phyloP scores from a whole-genome alignment of 2,329 filamentous ascomycete species.

The Colletotrichum sublineola region DNA sequence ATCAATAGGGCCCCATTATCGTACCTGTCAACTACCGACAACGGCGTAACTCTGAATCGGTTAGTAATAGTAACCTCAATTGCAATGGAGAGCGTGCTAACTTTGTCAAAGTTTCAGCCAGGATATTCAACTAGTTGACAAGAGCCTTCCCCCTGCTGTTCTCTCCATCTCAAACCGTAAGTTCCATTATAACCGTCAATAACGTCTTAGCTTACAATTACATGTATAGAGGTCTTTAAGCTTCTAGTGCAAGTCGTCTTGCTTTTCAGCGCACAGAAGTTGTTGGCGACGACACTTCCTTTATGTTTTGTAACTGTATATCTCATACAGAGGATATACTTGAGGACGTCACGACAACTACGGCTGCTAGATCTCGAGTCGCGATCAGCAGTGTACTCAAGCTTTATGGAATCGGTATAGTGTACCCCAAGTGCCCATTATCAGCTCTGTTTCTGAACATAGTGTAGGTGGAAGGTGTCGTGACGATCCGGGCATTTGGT shows the following conservation, averaged over 20 bases:
- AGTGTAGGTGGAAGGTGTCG: slow-evolving; percentile 55
- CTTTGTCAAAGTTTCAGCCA: slow-evolving; percentile 42
- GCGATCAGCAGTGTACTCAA: slow-evolving; percentile 56
- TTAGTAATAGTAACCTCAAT: background rate
- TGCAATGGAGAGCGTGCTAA: background rate
- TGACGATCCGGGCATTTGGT: slow-evolving; percentile 67
- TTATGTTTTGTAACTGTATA: slow-evolving; percentile 47
- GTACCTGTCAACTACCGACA: slow-evolving; percentile 45
- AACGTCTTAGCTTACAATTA: background rate
- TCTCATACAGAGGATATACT: slow-evolving; percentile 53
- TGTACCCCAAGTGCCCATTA: no score
- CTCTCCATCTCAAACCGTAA: slow-evolving; percentile 24
- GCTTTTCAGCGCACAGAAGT: slow-evolving; percentile 14
- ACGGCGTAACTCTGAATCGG: slow-evolving; percentile 43
- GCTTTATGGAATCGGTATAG: slow-evolving; percentile 57
- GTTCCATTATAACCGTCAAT: background rate
- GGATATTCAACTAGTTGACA: slow-evolving; percentile 46
- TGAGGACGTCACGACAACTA: slow-evolving; percentile 59
- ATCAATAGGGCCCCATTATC: slow-evolving; percentile 31
- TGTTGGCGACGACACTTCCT: slow-evolving; percentile 48
- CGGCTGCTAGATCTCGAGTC: slow-evolving; percentile 58
- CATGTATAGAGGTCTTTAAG: slow-evolving; percentile 30
- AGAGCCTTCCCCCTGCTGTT: slow-evolving; percentile 20
- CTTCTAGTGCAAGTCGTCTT: slow-evolving; percentile 6
- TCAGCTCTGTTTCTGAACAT: background rate